Evolutionary conservation across 441 rosid species (phyloP), one percentile per base, ranked within the genome.

Genomic region (Kokia cookei): DNA sequence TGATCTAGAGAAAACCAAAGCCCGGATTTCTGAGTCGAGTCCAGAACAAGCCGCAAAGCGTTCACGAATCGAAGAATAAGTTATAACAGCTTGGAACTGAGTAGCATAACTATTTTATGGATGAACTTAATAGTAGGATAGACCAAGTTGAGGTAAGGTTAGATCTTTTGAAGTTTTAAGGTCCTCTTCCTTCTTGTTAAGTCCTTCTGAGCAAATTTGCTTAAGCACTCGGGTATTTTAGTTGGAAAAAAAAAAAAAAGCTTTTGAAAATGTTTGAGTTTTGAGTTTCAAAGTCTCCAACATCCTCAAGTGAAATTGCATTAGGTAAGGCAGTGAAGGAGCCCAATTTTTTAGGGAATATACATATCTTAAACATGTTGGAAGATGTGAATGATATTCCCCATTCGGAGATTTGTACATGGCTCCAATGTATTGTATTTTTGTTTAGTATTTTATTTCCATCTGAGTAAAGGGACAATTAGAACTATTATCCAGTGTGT

Each of bases 11-110:
- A 77, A 54, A 74, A 76, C 82, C 11, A 72, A 79, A 73, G 75
- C 71, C 68, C 79, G 77, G 72, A 57, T 50, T 54, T 4, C 51
- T 0, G 80, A 81, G 65, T 72, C 77, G 50, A 70, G 69, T 75
- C 79, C 82, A 24, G 86, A 70, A 53, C 78, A 0, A 54, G 12
- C 83, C 63, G 57, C 84, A 62, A 90, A 90, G 84, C 89, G 88
- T 48, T 74, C 79, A 51, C 86, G 83, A 84, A 76, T 73, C 17
- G 84, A 83, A 70, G 77, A 72, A 69, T 83, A 78, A 79, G 29
- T 74, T 63, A n/a, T 10, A 70, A 2, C 68, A n/a, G 65, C 82
- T 53, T 42, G 7, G 51, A 71, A 58, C 59, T 29, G 72, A 80
- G 64, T 58, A 77, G 60, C 64, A 72, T 37, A 32, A 65, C 55